A percentile compares a stretch with the other conserved stretches of the same genome.
These are phyloP conservation scores for Antitrichia curtipendula DNA, from an alignment of 225 moss, liverwort and hornwort genomes.

Conservation along the genomic window DNA sequence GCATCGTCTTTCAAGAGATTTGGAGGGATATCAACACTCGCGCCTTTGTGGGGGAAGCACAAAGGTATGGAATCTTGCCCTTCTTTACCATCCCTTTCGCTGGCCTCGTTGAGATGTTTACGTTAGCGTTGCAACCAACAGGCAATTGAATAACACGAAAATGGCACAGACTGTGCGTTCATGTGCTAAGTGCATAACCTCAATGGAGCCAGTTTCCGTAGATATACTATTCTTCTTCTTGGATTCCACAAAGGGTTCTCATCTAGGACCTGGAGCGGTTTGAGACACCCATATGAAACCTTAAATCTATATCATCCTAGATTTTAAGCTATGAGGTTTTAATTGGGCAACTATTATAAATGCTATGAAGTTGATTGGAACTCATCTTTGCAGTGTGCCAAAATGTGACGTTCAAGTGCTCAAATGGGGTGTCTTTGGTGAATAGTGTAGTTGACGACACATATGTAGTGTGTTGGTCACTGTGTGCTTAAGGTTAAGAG, in stretches of 20 bases:
- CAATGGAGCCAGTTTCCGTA: background rate
- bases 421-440: background rate
- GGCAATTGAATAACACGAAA: background rate
- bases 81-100: background rate
- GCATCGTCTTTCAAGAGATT: constrained; percentile 69
- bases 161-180: background rate
- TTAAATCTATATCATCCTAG: no score
- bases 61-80: constrained; percentile 8
- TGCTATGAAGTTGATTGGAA: no score
- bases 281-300: background rate
- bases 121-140: background rate
- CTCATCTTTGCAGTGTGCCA: no score
- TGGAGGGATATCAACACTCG: constrained; percentile 67
- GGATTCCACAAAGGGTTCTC: background rate
- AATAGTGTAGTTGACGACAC: background rate
- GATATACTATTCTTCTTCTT: background rate
- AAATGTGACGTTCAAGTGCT: no score
- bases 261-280: background rate
- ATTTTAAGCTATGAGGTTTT: background rate
- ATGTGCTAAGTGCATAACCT: background rate
- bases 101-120: background rate
- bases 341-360: no score
- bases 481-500: background rate
- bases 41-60: constrained; percentile 65
- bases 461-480: background rate